These are phyloP conservation scores for Choiromyces venosus DNA, from an alignment of 495 filamentous ascomycete genomes.

Conservation along the genomic window DNA sequence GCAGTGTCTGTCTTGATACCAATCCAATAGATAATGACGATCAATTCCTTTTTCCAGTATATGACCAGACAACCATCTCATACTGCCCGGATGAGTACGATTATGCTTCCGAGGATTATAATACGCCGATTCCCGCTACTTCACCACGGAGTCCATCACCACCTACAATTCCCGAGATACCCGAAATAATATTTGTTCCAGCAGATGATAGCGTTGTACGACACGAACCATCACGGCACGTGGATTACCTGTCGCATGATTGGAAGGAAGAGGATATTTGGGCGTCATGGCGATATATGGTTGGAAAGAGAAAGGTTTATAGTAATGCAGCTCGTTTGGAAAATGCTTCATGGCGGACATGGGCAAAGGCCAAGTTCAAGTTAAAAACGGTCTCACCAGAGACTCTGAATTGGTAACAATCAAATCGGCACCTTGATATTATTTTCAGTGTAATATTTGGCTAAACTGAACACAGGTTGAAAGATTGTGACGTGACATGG, in stretches of 20 bases:
- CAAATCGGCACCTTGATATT: conserved; percentile 9
- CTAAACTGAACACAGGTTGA: conserved; percentile 60
- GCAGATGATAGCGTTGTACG: conserved; percentile 79
- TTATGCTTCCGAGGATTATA: conserved; percentile 20
- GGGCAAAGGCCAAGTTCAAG: conserved; percentile 83
- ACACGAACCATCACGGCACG: conserved; percentile 76
- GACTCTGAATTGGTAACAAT: conserved; percentile 76
- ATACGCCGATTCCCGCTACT: conserved; percentile 7
- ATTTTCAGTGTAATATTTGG: conserved; percentile 1
- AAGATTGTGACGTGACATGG: conserved; percentile 97
- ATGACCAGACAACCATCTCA: conserved; percentile 31
- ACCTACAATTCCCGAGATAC: conserved; percentile 21
- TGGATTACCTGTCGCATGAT: conserved; percentile 92
- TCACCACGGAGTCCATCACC: conserved; percentile 17
- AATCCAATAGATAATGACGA: conserved; percentile 34
- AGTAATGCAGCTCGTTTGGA: conserved; percentile 77
- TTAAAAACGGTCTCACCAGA: conserved; percentile 82
- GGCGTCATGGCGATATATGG: conserved; percentile 92
- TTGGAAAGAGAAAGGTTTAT: conserved; percentile 68
- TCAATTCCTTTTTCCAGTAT: conserved; percentile 37
- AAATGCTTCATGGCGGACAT: conserved; percentile 98
- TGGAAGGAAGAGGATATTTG: conserved; percentile 98
- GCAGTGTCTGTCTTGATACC: conserved; percentile 37
- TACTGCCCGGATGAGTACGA: conserved; percentile 17
- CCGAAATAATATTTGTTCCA: conserved; percentile 46